Percentiles rank a stretch among this genome's conserved stretches.
Conservation (phyloP, 306 rosid species). For the Cicer pinnatifidum region DNA sequence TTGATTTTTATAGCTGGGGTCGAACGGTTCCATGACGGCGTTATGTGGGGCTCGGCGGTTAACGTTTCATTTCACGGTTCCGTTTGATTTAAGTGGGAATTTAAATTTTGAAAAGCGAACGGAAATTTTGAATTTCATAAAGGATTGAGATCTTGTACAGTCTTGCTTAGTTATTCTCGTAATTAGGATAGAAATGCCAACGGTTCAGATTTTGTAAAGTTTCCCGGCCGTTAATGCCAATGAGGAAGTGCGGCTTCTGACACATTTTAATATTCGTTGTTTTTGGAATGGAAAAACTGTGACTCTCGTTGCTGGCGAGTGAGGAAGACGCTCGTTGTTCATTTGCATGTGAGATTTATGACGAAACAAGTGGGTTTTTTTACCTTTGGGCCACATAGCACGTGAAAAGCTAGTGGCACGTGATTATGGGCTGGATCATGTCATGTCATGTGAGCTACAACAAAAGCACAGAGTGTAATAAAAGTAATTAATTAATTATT, state of each 20-base stretch:
- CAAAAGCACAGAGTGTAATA: too few relatives aligned
- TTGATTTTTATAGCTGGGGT: conserved; percentile 44
- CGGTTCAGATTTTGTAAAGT: background rate
- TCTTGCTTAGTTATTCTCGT: background rate
- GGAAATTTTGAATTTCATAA: conserved; percentile 9
- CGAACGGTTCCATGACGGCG: conserved; percentile 47
- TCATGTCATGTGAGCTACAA: conserved; percentile 54
- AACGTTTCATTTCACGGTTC: conserved; percentile 41
- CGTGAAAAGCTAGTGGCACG: conserved; percentile 47
- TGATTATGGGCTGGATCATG: conserved; percentile 49
- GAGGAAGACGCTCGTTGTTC: conserved; percentile 36
- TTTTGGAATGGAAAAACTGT: background rate
- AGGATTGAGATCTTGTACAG: background rate
- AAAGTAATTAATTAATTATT: too few relatives aligned
- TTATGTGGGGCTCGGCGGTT: conserved; percentile 21
- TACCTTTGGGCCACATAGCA: conserved; percentile 34
- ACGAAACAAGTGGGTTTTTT: conserved; percentile 30
- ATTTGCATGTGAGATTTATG: conserved; percentile 30
- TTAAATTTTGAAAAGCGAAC: conserved; percentile 55
- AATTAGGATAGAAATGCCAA: background rate
- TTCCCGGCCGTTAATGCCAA: background rate
- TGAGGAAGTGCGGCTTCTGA: conserved; percentile 25
- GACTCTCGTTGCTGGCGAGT: conserved; percentile 43
- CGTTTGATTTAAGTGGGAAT: conserved; percentile 57
- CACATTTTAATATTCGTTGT: background rate